Evolutionary conservation across 2,329 filamentous ascomycete genomes (phyloP).

Genomic region (Mycosphaerella sp.): DNA sequence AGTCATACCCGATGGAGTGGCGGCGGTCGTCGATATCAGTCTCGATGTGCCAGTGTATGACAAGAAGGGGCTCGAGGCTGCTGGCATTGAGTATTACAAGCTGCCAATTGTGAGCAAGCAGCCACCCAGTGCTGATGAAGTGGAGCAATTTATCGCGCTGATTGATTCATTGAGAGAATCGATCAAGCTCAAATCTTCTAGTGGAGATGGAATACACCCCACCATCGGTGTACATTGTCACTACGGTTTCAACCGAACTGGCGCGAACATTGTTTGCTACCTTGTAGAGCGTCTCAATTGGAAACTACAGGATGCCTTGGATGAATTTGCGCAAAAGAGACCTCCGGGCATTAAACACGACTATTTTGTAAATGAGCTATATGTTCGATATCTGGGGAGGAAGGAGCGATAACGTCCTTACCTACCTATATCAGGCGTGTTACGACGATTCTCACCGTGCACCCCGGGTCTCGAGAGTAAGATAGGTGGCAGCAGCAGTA

Average conservation of each 20-base stretch:
- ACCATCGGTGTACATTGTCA: conserved; percentile 83
- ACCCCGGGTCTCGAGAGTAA: too few species aligned
- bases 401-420: conserved; percentile 9
- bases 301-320: conserved; percentile 67
- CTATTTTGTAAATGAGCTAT: conserved; percentile 70
- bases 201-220: conserved; percentile 35
- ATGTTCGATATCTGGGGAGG: conserved; percentile 11
- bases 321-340: conserved; percentile 64
- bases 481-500: too few species aligned
- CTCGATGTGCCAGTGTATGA: conserved; percentile 89
- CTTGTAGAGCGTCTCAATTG: conserved; percentile 75
- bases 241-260: conserved; percentile 92
- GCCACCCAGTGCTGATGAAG: conserved; percentile 61
- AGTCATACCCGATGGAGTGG: conserved; percentile 45
- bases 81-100: conserved; percentile 57
- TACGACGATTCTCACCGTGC: too few species aligned
- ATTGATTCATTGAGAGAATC: conserved; percentile 43
- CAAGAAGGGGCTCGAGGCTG: conserved; percentile 47
- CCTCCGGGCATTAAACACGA: conserved; percentile 82
- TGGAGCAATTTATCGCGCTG: conserved; percentile 52
- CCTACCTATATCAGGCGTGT: too few species aligned
- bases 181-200: conserved; percentile 31
- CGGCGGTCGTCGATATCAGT: conserved; percentile 72
- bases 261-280: conserved; percentile 85
- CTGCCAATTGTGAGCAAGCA: conserved; percentile 90